phyloP scores from a whole-genome alignment of 441 rosid genomes.

The Brassica hybrid region DNA sequence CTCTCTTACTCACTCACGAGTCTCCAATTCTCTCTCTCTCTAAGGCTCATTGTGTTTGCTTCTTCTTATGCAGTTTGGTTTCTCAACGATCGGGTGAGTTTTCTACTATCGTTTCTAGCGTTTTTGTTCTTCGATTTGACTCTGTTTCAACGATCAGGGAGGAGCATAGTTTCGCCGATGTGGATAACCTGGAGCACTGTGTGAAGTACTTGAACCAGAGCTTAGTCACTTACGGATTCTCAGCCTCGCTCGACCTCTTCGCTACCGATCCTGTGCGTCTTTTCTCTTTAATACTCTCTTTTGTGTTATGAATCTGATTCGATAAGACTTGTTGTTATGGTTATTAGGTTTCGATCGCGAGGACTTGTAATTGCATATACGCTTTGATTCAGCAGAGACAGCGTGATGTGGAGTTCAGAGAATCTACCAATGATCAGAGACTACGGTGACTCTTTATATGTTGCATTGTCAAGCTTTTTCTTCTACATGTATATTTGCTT shows the following conservation, averaged over 20 bases:
- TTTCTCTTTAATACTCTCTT: neutral
- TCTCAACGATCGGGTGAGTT: conserved; percentile 55
- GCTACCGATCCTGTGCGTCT: conserved; percentile 86
- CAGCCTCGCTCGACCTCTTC: conserved; percentile 93
- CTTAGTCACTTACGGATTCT: conserved; percentile 90
- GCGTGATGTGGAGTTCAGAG: conserved; percentile 87
- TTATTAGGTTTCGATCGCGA: conserved; percentile 82
- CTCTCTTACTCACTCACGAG: neutral
- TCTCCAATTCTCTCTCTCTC: neutral
- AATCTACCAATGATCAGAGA: conserved; percentile 90
- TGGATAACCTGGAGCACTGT: conserved; percentile 82
- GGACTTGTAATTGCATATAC: conserved; percentile 92
- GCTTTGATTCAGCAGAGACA: conserved; percentile 91
- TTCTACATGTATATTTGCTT: neutral
- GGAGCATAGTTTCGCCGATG: conserved; percentile 69
- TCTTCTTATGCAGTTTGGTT: conserved; percentile 44
- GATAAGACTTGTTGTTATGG: too few species aligned
- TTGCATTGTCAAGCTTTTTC: too few species aligned
- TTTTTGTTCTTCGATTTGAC: conserved; percentile 15
- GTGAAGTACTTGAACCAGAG: conserved; percentile 88
- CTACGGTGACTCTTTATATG: conserved; percentile 59
- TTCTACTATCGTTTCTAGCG: conserved; percentile 12
- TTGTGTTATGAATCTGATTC: too few species aligned
- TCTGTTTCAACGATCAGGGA: conserved; percentile 48
- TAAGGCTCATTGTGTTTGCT: conserved; percentile 4